Base-by-base conservation (phyloP, 164 flowering plant species). In the Aristolochia californica region DNA sequence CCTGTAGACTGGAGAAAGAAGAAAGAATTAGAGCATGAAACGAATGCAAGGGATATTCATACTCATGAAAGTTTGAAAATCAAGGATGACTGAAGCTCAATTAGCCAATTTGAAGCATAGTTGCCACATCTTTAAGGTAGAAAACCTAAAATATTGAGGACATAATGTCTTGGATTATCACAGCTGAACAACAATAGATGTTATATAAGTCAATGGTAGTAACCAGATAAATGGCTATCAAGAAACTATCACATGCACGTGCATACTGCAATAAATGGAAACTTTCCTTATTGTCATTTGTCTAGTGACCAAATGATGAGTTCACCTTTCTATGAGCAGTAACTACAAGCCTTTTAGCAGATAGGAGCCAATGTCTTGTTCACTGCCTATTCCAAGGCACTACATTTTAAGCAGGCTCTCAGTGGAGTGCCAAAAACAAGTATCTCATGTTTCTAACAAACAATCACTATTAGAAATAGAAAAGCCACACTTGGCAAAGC, bases 1-100 rank as follows among this genome's bases (percentile, higher is more conserved):
- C 81, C 99, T 79, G 87, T 87, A 93, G 66, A 84, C 97, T 93
- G 85, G 65, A 64, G 48, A 13, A 40, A 13, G 30, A 59, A 66
- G 4, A 44, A 49, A 49, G 40, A 40, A 43, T 68, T 25, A 69
- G 62, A 55, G 62, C 23, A 28, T 47, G 26, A 23, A 40, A 56
- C 11, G n/a, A 43, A 52, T 10, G 21, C 8, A 18, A 44, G 2
- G 25, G 10, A n/a, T 43, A 28, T 9, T 13, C 13, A 38, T 34
- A 60, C 50, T n/a, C 20, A 15, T 12, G 14, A 22, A 23, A 5
- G 5, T 8, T 47, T 47, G 40, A 34, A 34, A 34, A 34, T 34
- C 40, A 8, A 28, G 34, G 34, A 34, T 47, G 18, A 47, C 5
- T 47, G 50, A 47, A 47, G 50, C 18, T 34, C 40, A 34, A 7